These are phyloP conservation scores for Schwanniomyces sp. DNA, from an alignment of 805 yeast genomes.

Conservation along the genomic window DNA sequence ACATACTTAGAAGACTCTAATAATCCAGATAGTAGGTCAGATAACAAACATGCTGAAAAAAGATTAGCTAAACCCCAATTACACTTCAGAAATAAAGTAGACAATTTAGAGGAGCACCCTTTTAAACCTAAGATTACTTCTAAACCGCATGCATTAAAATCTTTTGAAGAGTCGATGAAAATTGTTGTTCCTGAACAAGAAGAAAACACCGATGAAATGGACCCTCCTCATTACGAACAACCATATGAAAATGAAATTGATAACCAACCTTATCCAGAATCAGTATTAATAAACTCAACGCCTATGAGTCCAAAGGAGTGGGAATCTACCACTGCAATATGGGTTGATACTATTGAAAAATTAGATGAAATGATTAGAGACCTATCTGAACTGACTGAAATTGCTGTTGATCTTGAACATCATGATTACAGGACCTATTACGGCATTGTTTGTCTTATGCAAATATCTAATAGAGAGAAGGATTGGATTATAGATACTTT, in stretches of 20 bases:
- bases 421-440: constrained; percentile 89
- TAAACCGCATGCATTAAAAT: constrained; percentile 69
- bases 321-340: constrained; percentile 60
- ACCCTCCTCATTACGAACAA: constrained; percentile 66
- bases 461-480: constrained; percentile 73
- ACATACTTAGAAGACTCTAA: constrained; percentile 53
- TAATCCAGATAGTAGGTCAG: constrained; percentile 6
- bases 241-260: constrained; percentile 81
- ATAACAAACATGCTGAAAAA: constrained; percentile 12
- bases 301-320: constrained; percentile 62
- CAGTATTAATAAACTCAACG: constrained; percentile 37
- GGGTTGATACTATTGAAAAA: constrained; percentile 65
- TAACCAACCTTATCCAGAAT: constrained; percentile 64
- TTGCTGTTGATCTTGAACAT: constrained; percentile 95
- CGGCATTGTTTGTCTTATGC: constrained; percentile 93
- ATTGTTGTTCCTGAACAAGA: constrained; percentile 28
- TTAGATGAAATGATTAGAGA: constrained; percentile 55
- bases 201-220: constrained; percentile 31
- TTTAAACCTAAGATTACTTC: constrained; percentile 69
- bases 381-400: constrained; percentile 52
- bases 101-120: constrained; percentile 68
- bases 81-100: constrained; percentile 55
- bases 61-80: constrained; percentile 68
- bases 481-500: constrained; percentile 91
- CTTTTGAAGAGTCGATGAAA: constrained; percentile 52